These are phyloP conservation scores for Alternaria gaisen DNA, from an alignment of 2,329 filamentous ascomycete genomes.

Conservation along the genomic window DNA sequence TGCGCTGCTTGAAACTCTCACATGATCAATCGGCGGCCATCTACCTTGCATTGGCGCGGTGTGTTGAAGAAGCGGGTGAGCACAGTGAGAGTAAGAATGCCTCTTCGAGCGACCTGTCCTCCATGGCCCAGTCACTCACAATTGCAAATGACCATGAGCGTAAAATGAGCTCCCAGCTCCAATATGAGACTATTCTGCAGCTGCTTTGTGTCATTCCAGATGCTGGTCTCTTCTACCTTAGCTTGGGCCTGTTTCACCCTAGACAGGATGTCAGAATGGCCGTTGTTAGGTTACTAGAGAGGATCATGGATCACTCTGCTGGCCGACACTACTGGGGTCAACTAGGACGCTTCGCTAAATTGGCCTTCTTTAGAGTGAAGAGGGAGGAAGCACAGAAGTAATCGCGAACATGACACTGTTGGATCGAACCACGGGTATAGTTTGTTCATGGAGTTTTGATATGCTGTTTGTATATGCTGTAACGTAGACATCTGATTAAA, in stretches of 20 bases:
- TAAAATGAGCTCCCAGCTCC: constrained; percentile 35
- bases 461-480: constrained; percentile 2
- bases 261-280: constrained; percentile 79
- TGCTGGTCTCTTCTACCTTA: constrained; percentile 88
- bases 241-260: constrained; percentile 90
- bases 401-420: background rate
- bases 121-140: constrained; percentile 33
- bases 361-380: constrained; percentile 82
- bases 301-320: constrained; percentile 85
- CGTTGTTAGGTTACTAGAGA: constrained; percentile 80
- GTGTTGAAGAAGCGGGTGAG: constrained; percentile 64
- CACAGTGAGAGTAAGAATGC: constrained; percentile 23
- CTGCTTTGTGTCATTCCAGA: constrained; percentile 84
- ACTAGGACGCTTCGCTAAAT: constrained; percentile 85
- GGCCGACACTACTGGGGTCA: constrained; percentile 92
- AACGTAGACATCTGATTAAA: constrained; percentile 4
- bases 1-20: constrained; percentile 81
- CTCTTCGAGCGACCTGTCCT: constrained; percentile 30
- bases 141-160: constrained; percentile 39
- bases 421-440: background rate
- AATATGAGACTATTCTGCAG: constrained; percentile 59
- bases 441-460: background rate
- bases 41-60: constrained; percentile 80
- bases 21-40: constrained; percentile 81
- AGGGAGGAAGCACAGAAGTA: constrained; percentile 60